A percentile compares a stretch with the other conserved stretches of the same genome.
phyloP scores from a whole-genome alignment of 345 rosid species.

The Chamaenerion angustifolium region DNA sequence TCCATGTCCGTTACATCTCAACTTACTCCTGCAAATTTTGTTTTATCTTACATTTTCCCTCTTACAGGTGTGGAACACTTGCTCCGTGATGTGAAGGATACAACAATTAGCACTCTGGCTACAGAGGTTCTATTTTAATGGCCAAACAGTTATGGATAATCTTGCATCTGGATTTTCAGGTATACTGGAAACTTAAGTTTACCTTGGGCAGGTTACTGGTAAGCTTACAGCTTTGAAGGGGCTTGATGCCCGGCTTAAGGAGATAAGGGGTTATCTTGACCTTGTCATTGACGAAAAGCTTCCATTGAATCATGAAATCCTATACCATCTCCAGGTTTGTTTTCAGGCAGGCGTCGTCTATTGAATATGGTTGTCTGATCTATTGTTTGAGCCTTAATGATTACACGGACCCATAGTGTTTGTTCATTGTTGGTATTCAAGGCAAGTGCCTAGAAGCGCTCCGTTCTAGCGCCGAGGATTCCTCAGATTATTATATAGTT shows the following conservation, averaged over 20 bases:
- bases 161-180: not conserved
- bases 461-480: too few relatives aligned
- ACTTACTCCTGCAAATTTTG: not conserved
- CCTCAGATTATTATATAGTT: too few relatives aligned
- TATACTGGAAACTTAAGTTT: not conserved
- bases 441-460: too few relatives aligned
- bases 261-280: slow-evolving; percentile 54
- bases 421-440: too few relatives aligned
- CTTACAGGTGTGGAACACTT: slow-evolving; percentile 61
- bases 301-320: slow-evolving; percentile 62
- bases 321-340: slow-evolving; percentile 67
- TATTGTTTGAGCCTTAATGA: too few relatives aligned
- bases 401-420: too few relatives aligned
- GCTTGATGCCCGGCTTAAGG: slow-evolving; percentile 59
- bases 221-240: slow-evolving; percentile 69
- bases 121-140: slow-evolving; percentile 37
- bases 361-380: not conserved
- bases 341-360: too few relatives aligned
- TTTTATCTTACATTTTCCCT: not conserved
- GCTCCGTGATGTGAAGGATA: too few relatives aligned
- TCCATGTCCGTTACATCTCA: not conserved
- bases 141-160: not conserved
- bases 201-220: slow-evolving; percentile 38
- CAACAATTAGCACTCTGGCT: slow-evolving; percentile 75
- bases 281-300: slow-evolving; percentile 65